A percentile compares a stretch with the other conserved stretches of the same genome.
phyloP scores from a whole-genome alignment of 805 yeast species.

The Candida parachauliodes region DNA sequence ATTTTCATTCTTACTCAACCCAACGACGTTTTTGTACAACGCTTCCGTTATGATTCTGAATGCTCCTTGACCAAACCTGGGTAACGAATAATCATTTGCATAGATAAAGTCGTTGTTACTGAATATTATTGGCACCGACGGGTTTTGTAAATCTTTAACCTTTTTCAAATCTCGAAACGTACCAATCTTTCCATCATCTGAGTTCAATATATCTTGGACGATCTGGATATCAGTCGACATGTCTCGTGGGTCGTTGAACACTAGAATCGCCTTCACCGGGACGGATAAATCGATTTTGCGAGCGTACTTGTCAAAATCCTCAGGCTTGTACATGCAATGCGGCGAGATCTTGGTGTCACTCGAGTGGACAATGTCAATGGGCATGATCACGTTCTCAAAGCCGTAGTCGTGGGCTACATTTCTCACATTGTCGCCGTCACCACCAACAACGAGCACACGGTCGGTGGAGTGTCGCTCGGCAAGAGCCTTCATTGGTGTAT shows the following conservation, averaged over 20 bases:
- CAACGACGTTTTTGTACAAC: slow-evolving; percentile 52
- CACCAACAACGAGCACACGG: slow-evolving; percentile 82
- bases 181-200: slow-evolving; percentile 61
- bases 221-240: slow-evolving; percentile 83
- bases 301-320: slow-evolving; percentile 43
- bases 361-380: slow-evolving; percentile 64
- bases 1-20: slow-evolving; percentile 27
- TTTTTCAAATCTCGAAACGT: slow-evolving; percentile 42
- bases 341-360: slow-evolving; percentile 62
- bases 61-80: slow-evolving; percentile 92
- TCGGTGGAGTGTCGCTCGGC: slow-evolving; percentile 43
- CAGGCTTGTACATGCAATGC: slow-evolving; percentile 51
- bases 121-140: slow-evolving; percentile 69
- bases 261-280: slow-evolving; percentile 71
- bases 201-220: slow-evolving; percentile 64
- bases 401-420: slow-evolving; percentile 75
- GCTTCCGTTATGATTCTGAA: slow-evolving; percentile 61
- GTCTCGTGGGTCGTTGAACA: slow-evolving; percentile 87
- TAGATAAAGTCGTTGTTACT: slow-evolving; percentile 82
- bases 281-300: slow-evolving; percentile 23
- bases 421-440: slow-evolving; percentile 64
- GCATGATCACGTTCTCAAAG: slow-evolving; percentile 67
- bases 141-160: slow-evolving; percentile 25
- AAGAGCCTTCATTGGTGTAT: slow-evolving; percentile 74
- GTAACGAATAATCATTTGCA: slow-evolving; percentile 76